These are phyloP conservation scores for Amanita inopinata DNA, from an alignment of 768 basidiomycete genomes.

Conservation along the genomic window DNA sequence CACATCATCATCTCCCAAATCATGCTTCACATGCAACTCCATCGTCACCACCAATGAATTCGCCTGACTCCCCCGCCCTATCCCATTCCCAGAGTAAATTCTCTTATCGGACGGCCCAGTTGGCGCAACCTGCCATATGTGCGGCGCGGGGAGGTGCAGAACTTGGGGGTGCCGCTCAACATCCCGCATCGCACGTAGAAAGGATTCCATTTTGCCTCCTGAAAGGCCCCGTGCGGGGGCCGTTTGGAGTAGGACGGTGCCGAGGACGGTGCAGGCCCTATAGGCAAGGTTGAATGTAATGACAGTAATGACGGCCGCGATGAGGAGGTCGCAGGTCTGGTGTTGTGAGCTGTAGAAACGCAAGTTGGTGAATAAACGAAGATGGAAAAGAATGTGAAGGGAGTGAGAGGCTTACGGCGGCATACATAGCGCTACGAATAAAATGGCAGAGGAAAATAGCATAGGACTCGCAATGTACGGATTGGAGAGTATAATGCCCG, in stretches of 20 bases:
- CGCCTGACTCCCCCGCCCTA: slow-evolving; percentile 14
- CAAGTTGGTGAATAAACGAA: slow-evolving; percentile 3
- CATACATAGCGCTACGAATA: slow-evolving; percentile 41
- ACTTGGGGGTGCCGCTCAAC: slow-evolving; percentile 81
- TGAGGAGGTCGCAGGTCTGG: slow-evolving; percentile 68
- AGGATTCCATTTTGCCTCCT: slow-evolving; percentile 68
- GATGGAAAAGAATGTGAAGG: not conserved
- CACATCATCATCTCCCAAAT: slow-evolving; percentile 62
- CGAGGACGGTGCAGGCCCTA: slow-evolving; percentile 73
- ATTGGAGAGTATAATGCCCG: slow-evolving; percentile 47
- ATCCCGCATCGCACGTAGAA: slow-evolving; percentile 76
- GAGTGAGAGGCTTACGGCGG: slow-evolving; percentile 36
- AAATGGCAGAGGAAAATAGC: slow-evolving; percentile 42
- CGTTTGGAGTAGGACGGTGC: slow-evolving; percentile 83
- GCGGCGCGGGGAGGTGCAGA: slow-evolving; percentile 72
- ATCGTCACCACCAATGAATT: slow-evolving; percentile 59
- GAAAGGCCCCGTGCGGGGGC: slow-evolving; percentile 56
- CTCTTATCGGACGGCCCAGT: slow-evolving; percentile 12
- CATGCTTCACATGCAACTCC: slow-evolving; percentile 62
- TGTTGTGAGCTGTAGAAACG: slow-evolving; percentile 38
- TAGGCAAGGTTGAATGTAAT: slow-evolving; percentile 81
- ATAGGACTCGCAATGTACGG: slow-evolving; percentile 67
- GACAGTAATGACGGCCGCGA: slow-evolving; percentile 68
- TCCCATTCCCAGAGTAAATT: not conserved
- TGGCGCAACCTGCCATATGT: slow-evolving; percentile 80